A percentile compares a stretch with the other conserved stretches of the same genome.
Conservation (phyloP, 1,284 basidiomycete genomes). For the Agroathelia rolfsii region DNA sequence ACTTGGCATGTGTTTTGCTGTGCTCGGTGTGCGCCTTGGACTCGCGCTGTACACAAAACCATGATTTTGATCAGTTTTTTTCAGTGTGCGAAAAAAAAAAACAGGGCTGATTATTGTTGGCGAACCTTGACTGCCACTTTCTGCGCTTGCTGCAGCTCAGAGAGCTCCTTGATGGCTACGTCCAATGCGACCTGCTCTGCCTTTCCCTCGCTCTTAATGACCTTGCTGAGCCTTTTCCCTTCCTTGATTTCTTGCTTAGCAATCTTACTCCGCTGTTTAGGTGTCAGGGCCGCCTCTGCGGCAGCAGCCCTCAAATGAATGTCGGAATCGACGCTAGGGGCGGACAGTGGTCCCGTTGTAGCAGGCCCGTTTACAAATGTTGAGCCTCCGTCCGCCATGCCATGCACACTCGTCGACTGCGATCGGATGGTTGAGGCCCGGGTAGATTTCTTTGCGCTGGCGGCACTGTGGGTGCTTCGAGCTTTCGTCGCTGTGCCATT, state of each 20-base stretch:
- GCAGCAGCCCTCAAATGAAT: conserved; percentile 27
- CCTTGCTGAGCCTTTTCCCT: conserved; percentile 37
- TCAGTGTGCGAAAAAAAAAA: too few species aligned
- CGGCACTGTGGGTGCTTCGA: conserved; percentile 1
- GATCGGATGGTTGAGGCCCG: conserved; percentile 14
- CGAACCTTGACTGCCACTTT: conserved; percentile 39
- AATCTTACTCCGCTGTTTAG: conserved; percentile 37
- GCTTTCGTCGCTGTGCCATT: conserved; percentile 8
- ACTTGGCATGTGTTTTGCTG: conserved; percentile 29
- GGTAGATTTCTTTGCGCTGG: too few species aligned
- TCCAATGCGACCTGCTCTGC: conserved; percentile 38
- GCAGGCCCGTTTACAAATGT: conserved; percentile 42
- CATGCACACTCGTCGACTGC: conserved; percentile 20
- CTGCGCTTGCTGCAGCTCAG: conserved; percentile 42
- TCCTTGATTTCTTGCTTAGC: conserved; percentile 39
- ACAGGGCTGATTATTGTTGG: neutral
- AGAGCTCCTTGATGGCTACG: conserved; percentile 39
- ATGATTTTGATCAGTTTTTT: neutral
- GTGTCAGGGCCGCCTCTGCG: conserved; percentile 31
- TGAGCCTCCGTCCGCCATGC: conserved; percentile 25
- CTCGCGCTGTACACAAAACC: conserved; percentile 42
- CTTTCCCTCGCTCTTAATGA: conserved; percentile 43
- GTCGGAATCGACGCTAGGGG: conserved; percentile 24
- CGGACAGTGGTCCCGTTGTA: conserved; percentile 29
- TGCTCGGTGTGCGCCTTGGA: conserved; percentile 32